Evolutionary conservation across 768 basidiomycete genomes (phyloP), one percentile per base, ranked within the genome.

Genomic region (Pholiota microspora): DNA sequence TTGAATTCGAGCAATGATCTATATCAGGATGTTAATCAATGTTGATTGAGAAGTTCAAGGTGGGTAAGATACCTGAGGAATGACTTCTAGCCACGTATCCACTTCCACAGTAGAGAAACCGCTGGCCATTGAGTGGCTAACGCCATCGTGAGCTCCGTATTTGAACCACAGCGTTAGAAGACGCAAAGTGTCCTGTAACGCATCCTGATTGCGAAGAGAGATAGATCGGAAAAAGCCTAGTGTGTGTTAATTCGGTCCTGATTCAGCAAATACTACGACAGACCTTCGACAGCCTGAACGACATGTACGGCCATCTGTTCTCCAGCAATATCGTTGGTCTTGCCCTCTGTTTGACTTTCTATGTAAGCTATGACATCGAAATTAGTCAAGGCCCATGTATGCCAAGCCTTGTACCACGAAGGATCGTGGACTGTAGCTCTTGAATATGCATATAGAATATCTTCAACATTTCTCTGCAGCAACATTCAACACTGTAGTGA

Each of bases 321-420:
- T 3, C 81, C 79, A 3, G 83, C 80, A 9, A 88, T 66, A 51
- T 89, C 87, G 8, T 74, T 69, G 18, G 76, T 72, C 54, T 80
- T 80, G 44, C 73, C 77, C 56, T 84, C 82, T 28, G 69, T 73
- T 63, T 84, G 84, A 38, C 73, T 79, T 67, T 96, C 94, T 63
- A 96, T 74, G 62, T 88, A 82, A 24, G 81, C 79, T 57, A 98
- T 85, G 58, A 98, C 92, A 52, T 98, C 94, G 59, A 97, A 95
- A 69, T 98, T 98, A 2, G 94, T 89, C 50, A 98, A 76, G 2
- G 97, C 96, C 94, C 94, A 99, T 0, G 93, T 94, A 65, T 99
- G 97, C 95, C 95, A 98, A 15, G 96, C 97, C 68, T 99, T 98
- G 71, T 98, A 98, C 97, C 97, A 99, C n/a, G 80, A 78, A 3